Evolutionary conservation across 164 flowering plant genomes (phyloP), one percentile per base, ranked within the genome.

Genomic region (Dillenia suffruticosa): DNA sequence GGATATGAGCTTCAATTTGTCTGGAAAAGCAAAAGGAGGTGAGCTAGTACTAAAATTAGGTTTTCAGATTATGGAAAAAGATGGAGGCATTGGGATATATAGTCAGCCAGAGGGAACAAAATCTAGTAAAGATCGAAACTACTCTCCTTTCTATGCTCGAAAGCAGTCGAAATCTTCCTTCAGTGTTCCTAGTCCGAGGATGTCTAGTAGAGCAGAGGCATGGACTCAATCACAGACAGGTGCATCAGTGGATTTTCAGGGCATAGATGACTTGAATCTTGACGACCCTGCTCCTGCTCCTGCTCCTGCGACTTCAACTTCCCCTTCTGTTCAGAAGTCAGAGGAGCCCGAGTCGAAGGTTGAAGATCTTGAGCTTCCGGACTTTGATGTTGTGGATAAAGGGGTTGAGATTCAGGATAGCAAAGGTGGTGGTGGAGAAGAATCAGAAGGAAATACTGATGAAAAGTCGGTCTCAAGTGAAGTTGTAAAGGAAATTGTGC

Each of bases 1-100:
- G 98, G 89, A 93, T 57, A 73, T 65, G 40, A 76, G 72, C 54
- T 88, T 79, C 63, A 68, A 66, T 51, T 84, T 90, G 2, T 74
- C 73, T 4, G 98, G 98, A 19, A 93, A 93, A 71, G 98, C 97
- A 1, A 84, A 80, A 71, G 98, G 94, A 32, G 97, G 89, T 44
- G 89, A 90, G 46, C 81, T 93, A 7, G 78, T 87, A 44, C 62
- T 93, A 68, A 93, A 88, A 62, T 65, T 93, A 49, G 96, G 94
- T 2, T 87, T 90, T 59, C 97, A 93, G 76, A 82, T 89, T 44
- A 87, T 93, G 92, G 97, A 90, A 74, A 84, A 84, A 65, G 97
- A 89, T 63, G 96, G 90, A 48, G 92, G 84, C 0, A 32, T 72
- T 46, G 89, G 82, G 44, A 85, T 89, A 57, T 90, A 85, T 54